Conservation (phyloP, 192 early-diverging fungal genomes). For the Spizellomyces sp. region DNA sequence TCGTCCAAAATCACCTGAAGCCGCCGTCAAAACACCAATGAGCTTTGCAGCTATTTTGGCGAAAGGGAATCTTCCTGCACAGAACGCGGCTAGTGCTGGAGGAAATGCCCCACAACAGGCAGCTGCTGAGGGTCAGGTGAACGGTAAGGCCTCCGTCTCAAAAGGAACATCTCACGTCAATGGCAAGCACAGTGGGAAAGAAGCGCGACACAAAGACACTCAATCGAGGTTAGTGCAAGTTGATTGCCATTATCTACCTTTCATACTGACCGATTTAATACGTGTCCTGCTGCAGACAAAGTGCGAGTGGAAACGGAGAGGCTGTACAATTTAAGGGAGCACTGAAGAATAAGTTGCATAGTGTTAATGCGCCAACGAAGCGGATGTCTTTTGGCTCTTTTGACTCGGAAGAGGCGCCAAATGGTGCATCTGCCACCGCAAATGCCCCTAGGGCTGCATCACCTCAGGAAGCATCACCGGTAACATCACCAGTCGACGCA, state of each 20-base stretch:
- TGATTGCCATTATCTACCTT: too few relatives aligned
- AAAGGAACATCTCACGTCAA: not conserved
- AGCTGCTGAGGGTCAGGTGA: not conserved
- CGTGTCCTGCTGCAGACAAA: too few relatives aligned
- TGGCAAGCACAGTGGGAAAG: not conserved
- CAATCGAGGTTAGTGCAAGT: not conserved
- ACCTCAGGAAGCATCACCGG: not conserved
- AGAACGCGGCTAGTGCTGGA: too few relatives aligned
- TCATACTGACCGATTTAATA: too few relatives aligned
- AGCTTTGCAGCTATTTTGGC: not conserved
- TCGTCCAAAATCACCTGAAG: not conserved
- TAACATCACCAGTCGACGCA: not conserved
- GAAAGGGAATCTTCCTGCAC: not conserved
- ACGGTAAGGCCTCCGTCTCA: not conserved
- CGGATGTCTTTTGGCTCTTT: conserved; percentile 24
- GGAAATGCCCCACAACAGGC: not conserved
- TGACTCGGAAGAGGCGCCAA: conserved; percentile 13
- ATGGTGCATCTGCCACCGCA: not conserved
- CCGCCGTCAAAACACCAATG: not conserved
- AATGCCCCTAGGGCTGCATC: not conserved
- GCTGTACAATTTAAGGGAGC: conserved; percentile 25
- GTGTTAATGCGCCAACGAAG: not conserved
- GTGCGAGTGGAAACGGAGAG: not conserved
- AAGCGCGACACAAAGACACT: not conserved
- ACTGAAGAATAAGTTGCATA: conserved; percentile 11